Percentiles rank a stretch among this genome's conserved stretches.
phyloP scores from a whole-genome alignment of 1,284 basidiomycete genomes.

The Megacollybia platyphylla region DNA sequence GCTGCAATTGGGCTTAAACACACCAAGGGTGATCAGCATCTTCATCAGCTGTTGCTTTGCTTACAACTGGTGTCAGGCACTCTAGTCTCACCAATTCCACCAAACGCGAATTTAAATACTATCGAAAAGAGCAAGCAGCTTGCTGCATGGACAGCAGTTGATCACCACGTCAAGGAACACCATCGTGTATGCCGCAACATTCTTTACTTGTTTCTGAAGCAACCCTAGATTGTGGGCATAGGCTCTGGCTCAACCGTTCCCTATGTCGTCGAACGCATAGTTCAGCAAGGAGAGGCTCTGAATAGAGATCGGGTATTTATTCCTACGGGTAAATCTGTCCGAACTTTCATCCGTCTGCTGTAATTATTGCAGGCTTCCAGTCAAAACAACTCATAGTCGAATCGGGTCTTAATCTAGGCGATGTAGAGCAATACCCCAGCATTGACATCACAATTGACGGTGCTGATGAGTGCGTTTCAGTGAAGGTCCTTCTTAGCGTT shows the following conservation, averaged over 20 bases:
- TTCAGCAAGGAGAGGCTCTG: slow-evolving; percentile 66
- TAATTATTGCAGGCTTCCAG: slow-evolving; percentile 61
- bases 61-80: slow-evolving; percentile 4
- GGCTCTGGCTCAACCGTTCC: slow-evolving; percentile 83
- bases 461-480: slow-evolving; percentile 74
- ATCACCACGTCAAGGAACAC: slow-evolving; percentile 74
- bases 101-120: slow-evolving; percentile 15
- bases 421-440: slow-evolving; percentile 81
- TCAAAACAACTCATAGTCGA: slow-evolving; percentile 89
- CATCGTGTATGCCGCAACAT: slow-evolving; percentile 53
- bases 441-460: slow-evolving; percentile 97
- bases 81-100: slow-evolving; percentile 12
- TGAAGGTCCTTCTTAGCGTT: not conserved
- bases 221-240: not conserved
- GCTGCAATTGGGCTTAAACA: too few relatives aligned
- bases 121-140: slow-evolving; percentile 80
- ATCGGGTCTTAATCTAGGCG: slow-evolving; percentile 74
- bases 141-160: slow-evolving; percentile 92
- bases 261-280: slow-evolving; percentile 92
- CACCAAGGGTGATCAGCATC: too few relatives aligned
- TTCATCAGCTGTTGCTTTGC: too few relatives aligned
- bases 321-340: slow-evolving; percentile 57
- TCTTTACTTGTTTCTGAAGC: not conserved
- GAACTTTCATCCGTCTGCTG: slow-evolving; percentile 3
- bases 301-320: slow-evolving; percentile 83